These are phyloP conservation scores for Adansonia digitata DNA, from an alignment of 345 rosid species.

Conservation along the genomic window DNA sequence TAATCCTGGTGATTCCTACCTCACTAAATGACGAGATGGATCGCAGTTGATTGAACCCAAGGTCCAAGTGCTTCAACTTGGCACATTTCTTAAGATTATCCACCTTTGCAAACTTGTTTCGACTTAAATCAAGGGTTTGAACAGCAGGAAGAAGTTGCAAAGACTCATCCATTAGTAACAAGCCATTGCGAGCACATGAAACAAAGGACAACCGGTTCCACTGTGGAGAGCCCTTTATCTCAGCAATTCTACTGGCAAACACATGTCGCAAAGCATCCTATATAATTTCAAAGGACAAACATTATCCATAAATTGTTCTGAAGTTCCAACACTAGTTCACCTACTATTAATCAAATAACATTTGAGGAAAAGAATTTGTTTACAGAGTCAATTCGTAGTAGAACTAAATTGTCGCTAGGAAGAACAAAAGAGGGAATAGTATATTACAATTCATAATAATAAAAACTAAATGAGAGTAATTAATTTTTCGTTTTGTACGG, in stretches of 20 bases:
- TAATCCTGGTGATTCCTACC: constrained; percentile 36
- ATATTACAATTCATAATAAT: background rate
- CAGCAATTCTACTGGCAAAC: constrained; percentile 88
- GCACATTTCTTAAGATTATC: constrained; percentile 78
- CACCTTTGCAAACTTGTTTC: constrained; percentile 87
- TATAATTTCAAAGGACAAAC: constrained; percentile 2
- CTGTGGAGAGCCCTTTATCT: constrained; percentile 75
- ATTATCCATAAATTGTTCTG: constrained; percentile 12
- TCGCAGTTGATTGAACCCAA: constrained; percentile 86
- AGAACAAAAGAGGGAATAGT: background rate
- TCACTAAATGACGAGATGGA: constrained; percentile 60
- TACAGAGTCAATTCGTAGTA: background rate
- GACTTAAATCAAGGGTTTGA: constrained; percentile 93
- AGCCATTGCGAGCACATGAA: constrained; percentile 77
- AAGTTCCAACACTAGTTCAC: background rate
- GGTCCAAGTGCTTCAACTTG: constrained; percentile 86
- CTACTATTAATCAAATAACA: background rate
- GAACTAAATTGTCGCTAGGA: background rate
- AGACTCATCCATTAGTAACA: constrained; percentile 95
- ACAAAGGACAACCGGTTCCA: constrained; percentile 87
- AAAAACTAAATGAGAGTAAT: background rate
- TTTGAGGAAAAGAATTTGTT: background rate
- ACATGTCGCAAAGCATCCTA: constrained; percentile 95
- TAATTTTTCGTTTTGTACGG: background rate
- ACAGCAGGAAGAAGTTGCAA: constrained; percentile 95